Conservation (phyloP, 1,284 basidiomycete species). For the Austroboletus novae-zelandiae region DNA sequence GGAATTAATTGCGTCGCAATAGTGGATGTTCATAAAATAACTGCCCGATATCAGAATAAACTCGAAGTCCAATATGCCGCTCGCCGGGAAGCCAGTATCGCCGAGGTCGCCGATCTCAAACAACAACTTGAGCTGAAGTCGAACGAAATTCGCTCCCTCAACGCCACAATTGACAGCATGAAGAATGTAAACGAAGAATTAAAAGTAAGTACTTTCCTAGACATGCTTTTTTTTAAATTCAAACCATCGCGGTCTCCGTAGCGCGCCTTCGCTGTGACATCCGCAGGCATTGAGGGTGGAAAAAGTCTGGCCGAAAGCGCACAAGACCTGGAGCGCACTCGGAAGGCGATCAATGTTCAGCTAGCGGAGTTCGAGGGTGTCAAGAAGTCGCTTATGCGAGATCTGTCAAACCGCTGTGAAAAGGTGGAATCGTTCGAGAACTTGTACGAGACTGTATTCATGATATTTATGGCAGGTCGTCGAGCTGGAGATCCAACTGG, state of each 20-base stretch:
- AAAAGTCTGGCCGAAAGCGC: conserved; percentile 96
- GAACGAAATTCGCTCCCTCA: conserved; percentile 84
- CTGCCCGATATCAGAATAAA: conserved; percentile 61
- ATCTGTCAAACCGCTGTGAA: conserved; percentile 99
- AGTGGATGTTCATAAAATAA: conserved; percentile 7
- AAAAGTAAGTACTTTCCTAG: conserved; percentile 58
- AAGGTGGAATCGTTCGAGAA: conserved; percentile 59
- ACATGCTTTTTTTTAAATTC: not conserved
- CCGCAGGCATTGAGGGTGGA: conserved; percentile 93
- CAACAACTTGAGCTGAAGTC: conserved; percentile 87
- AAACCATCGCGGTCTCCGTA: conserved; percentile 35
- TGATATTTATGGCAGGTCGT: conserved; percentile 69
- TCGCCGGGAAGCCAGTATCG: conserved; percentile 85
- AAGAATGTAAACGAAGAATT: conserved; percentile 98
- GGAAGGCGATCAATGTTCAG: conserved; percentile 96
- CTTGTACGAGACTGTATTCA: conserved; percentile 4
- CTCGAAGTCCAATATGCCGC: conserved; percentile 92
- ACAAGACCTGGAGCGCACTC: conserved; percentile 94
- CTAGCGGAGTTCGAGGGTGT: conserved; percentile 98
- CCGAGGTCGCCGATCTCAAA: conserved; percentile 87
- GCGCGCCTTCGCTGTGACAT: conserved; percentile 96
- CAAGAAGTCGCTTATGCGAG: conserved; percentile 98
- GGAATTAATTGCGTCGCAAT: conserved; percentile 6
- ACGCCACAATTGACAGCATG: conserved; percentile 87
- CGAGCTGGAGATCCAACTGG: conserved; percentile 97